Conservation (phyloP, 768 basidiomycete genomes). For the Rhodotorula kratochvilovae region DNA sequence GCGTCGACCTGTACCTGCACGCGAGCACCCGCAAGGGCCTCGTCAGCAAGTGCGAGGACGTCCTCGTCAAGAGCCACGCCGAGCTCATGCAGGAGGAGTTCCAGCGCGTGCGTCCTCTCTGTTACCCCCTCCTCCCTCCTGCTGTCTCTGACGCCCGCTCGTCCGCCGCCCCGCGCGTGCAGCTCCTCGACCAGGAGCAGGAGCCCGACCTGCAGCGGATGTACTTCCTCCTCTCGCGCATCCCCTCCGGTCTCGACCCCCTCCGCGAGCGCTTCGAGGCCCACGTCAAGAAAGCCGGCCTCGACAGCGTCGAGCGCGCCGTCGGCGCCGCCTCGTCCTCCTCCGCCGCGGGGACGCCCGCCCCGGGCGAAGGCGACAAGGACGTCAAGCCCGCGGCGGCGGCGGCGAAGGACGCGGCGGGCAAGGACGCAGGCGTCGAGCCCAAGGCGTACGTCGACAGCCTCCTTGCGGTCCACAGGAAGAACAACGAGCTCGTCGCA, state of each 20-base stretch:
- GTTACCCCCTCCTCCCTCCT: no score
- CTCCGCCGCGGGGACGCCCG: background rate
- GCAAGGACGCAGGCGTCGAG: conserved; percentile 50
- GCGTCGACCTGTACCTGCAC: conserved; percentile 89
- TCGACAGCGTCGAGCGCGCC: conserved; percentile 71
- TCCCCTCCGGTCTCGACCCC: conserved; percentile 83
- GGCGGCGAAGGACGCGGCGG: conserved; percentile 3
- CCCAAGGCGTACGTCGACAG: conserved; percentile 94
- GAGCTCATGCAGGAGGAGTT: conserved; percentile 88
- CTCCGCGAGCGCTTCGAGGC: conserved; percentile 87
- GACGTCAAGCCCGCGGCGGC: background rate
- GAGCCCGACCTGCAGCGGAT: conserved; percentile 91
- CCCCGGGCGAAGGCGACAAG: background rate
- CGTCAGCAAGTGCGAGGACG: conserved; percentile 68
- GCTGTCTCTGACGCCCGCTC: background rate
- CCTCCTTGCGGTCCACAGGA: conserved; percentile 80
- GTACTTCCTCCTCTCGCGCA: conserved; percentile 86
- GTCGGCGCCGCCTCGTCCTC: conserved; percentile 47
- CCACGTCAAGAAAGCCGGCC: conserved; percentile 86
- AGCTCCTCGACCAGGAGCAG: conserved; percentile 82
- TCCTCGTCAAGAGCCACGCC: conserved; percentile 80
- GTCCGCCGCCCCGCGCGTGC: background rate
- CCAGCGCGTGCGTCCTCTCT: conserved; percentile 52
- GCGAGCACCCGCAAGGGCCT: conserved; percentile 74
- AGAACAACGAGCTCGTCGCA: conserved; percentile 81